Evolutionary conservation across 805 yeast genomes (phyloP).

Genomic region (Clavispora phyllophila): DNA sequence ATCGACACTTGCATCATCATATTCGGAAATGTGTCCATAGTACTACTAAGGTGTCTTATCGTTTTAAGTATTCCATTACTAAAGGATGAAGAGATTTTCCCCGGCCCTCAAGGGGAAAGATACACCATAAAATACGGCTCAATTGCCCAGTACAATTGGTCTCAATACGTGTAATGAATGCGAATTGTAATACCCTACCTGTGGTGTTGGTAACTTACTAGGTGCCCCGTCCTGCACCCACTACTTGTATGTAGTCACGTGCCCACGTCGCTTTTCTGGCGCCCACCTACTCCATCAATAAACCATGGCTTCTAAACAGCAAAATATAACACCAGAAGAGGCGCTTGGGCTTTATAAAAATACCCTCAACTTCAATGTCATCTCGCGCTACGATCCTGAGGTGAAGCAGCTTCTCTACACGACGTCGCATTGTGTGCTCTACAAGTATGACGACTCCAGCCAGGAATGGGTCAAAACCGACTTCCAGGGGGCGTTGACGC

Average conservation of each 20-base stretch:
- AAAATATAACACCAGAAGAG: constrained; percentile 37
- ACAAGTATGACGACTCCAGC: constrained; percentile 50
- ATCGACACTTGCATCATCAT: no score
- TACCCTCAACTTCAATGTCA: constrained; percentile 70
- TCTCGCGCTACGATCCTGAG: constrained; percentile 70
- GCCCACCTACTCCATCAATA: background rate
- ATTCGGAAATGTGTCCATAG: no score
- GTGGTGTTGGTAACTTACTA: no score
- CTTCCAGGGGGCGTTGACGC: constrained; percentile 63
- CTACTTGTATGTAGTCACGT: background rate
- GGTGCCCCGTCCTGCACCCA: no score
- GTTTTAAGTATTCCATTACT: no score
- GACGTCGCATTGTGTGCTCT: constrained; percentile 68
- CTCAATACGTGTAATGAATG: no score
- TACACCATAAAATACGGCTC: no score
- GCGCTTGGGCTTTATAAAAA: constrained; percentile 60
- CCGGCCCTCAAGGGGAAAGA: no score
- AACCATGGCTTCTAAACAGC: constrained; percentile 18
- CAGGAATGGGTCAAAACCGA: constrained; percentile 71
- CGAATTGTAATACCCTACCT: no score
- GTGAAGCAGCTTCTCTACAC: constrained; percentile 63
- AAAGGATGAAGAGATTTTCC: no score
- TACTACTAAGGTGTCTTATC: no score
- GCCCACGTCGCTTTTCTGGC: background rate
- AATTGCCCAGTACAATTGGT: no score